A percentile compares a stretch with the other conserved stretches of the same genome.
phyloP scores from a whole-genome alignment of 805 yeast genomes.

The Clavispora carvajalis region DNA sequence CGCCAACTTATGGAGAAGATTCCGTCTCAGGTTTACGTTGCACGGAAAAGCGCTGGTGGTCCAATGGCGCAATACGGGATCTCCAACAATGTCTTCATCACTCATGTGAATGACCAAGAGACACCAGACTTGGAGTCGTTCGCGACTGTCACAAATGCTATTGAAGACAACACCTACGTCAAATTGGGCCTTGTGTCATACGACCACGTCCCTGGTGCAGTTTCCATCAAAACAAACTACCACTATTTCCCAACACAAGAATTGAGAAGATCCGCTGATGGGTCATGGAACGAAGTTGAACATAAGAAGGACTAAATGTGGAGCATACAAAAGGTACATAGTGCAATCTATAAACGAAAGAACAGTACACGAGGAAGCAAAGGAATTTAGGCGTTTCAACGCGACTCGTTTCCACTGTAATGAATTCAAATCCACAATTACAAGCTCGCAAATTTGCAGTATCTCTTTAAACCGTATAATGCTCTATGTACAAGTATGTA shows the following conservation, averaged over 20 bases:
- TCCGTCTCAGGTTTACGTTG: conserved; percentile 82
- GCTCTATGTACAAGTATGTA: conserved; percentile 3
- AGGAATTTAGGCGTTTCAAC: too few relatives aligned
- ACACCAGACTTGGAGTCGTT: conserved; percentile 70
- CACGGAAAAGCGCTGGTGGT: conserved; percentile 70
- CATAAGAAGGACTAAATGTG: conserved; percentile 24
- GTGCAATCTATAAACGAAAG: neutral
- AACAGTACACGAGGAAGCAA: too few relatives aligned
- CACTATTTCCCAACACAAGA: conserved; percentile 81
- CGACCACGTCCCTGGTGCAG: conserved; percentile 83
- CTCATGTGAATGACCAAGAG: conserved; percentile 77
- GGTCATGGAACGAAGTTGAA: conserved; percentile 47
- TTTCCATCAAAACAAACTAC: conserved; percentile 78
- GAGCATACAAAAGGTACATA: neutral
- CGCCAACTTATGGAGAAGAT: conserved; percentile 72
- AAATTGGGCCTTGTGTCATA: conserved; percentile 76
- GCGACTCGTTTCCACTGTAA: too few relatives aligned
- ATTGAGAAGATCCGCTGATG: conserved; percentile 40
- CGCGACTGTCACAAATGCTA: conserved; percentile 55
- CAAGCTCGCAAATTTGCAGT: too few relatives aligned
- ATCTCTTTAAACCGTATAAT: neutral
- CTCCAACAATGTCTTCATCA: conserved; percentile 75
- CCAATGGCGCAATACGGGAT: conserved; percentile 83
- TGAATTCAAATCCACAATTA: too few relatives aligned
- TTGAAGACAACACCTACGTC: conserved; percentile 77